These are phyloP conservation scores for Solanum dulcamara DNA, from an alignment of 257 asterid species.

Conservation along the genomic window DNA sequence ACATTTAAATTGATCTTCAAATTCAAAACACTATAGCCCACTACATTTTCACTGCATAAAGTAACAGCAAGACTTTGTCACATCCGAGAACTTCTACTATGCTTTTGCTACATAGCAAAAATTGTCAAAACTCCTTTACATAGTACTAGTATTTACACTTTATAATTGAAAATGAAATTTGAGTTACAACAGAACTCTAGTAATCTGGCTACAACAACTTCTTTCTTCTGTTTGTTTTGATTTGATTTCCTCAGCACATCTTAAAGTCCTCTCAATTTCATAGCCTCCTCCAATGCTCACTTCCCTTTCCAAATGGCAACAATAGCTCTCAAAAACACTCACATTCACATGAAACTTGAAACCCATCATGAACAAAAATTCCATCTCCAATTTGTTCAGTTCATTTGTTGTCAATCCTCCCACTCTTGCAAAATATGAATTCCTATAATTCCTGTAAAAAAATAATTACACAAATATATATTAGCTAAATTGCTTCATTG, in stretches of 20 bases:
- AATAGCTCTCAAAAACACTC: conserved; percentile 80
- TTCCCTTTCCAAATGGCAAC: conserved; percentile 92
- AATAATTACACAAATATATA: background rate
- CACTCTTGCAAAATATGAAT: conserved; percentile 82
- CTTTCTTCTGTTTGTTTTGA: conserved; percentile 30
- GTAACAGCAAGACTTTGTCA: background rate
- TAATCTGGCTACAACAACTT: conserved; percentile 20
- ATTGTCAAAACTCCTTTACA: background rate
- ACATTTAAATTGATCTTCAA: background rate
- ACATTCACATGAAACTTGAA: conserved; percentile 89
- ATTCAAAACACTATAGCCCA: background rate
- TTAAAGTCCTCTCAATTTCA: conserved; percentile 76
- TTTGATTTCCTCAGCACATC: conserved; percentile 89
- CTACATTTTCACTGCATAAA: background rate
- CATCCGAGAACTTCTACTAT: background rate
- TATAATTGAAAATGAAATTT: background rate
- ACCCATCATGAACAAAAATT: conserved; percentile 64
- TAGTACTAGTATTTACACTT: background rate
- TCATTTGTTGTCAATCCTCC: conserved; percentile 68
- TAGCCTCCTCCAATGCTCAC: conserved; percentile 92
- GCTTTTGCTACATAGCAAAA: background rate
- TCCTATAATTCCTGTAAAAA: conserved; percentile 73
- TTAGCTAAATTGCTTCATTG: background rate
- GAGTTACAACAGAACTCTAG: conserved; percentile 20
- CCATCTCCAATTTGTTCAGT: conserved; percentile 59